Conservation (phyloP, 2,329 filamentous ascomycete species). For the Clonostachys chloroleuca region DNA sequence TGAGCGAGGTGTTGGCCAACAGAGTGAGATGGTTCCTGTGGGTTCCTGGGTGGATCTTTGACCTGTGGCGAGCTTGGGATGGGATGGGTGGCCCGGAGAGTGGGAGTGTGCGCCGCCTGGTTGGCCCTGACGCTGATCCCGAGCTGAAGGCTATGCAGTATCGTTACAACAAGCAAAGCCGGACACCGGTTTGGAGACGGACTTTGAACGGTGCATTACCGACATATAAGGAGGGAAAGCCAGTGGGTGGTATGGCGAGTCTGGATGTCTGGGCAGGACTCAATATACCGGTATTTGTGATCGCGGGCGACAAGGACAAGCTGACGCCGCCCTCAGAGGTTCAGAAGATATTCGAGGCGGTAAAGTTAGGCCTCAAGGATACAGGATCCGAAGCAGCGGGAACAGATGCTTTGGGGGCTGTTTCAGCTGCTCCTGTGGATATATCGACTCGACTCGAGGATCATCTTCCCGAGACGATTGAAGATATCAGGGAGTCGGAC, state of each 20-base stretch:
- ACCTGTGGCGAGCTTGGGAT: constrained; percentile 75
- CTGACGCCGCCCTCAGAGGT: constrained; percentile 71
- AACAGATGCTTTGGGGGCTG: constrained; percentile 24
- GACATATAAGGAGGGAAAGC: constrained; percentile 43
- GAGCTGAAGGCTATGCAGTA: constrained; percentile 65
- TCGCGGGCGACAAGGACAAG: constrained; percentile 72
- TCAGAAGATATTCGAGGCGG: constrained; percentile 53
- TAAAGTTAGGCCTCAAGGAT: constrained; percentile 15
- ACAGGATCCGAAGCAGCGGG: constrained; percentile 2
- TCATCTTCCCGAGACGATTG: constrained; percentile 27
- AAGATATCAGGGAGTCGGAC: constrained; percentile 24
- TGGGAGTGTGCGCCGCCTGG: constrained; percentile 73
- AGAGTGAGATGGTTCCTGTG: constrained; percentile 55
- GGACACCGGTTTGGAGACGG: constrained; percentile 75
- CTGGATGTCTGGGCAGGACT: constrained; percentile 68
- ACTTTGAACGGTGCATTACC: constrained; percentile 74
- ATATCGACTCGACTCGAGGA: constrained; percentile 18
- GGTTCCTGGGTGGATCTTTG: constrained; percentile 69
- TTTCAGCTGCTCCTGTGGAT: constrained; percentile 43
- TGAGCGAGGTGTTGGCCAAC: constrained; percentile 35
- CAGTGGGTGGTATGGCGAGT: constrained; percentile 64
- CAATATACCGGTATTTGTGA: constrained; percentile 69
- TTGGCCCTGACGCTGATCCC: constrained; percentile 60
- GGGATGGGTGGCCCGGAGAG: constrained; percentile 74
- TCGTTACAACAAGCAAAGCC: constrained; percentile 78